Evolutionary conservation across 768 basidiomycete genomes (phyloP).

Genomic region (Russula sp.): DNA sequence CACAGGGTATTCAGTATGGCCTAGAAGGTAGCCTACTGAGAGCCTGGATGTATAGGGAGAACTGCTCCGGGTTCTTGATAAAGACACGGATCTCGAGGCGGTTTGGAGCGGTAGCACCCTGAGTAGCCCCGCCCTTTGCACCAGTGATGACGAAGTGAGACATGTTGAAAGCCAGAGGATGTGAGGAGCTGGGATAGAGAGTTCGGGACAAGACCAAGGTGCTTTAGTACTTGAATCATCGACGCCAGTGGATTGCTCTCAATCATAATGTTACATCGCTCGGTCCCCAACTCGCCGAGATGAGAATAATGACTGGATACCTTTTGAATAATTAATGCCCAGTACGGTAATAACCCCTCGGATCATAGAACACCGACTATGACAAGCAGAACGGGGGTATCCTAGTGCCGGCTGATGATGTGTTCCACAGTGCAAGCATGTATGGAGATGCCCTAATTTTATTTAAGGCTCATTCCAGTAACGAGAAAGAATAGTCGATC

Average conservation of each 20-base stretch:
- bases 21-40: slow-evolving; percentile 33
- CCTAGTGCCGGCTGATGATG: background rate
- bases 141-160: slow-evolving; percentile 17
- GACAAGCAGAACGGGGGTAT: background rate
- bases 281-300: background rate
- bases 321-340: too few relatives aligned
- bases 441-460: background rate
- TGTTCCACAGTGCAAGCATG: background rate
- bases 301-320: background rate
- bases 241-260: background rate
- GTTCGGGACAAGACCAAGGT: background rate
- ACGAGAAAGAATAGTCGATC: too few relatives aligned
- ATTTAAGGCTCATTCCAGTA: too few relatives aligned
- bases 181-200: background rate
- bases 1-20: background rate
- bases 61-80: slow-evolving; percentile 37
- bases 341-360: background rate
- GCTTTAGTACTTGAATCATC: background rate
- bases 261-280: background rate
- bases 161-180: slow-evolving; percentile 1
- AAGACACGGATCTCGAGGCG: slow-evolving; percentile 19
- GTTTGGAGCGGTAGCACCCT: slow-evolving; percentile 17
- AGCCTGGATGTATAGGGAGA: slow-evolving; percentile 46
- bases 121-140: slow-evolving; percentile 1
- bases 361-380: background rate